Percentiles rank a stretch among this genome's conserved stretches.
phyloP scores from a whole-genome alignment of 768 basidiomycete genomes.

The Hortiboletus campestris region DNA sequence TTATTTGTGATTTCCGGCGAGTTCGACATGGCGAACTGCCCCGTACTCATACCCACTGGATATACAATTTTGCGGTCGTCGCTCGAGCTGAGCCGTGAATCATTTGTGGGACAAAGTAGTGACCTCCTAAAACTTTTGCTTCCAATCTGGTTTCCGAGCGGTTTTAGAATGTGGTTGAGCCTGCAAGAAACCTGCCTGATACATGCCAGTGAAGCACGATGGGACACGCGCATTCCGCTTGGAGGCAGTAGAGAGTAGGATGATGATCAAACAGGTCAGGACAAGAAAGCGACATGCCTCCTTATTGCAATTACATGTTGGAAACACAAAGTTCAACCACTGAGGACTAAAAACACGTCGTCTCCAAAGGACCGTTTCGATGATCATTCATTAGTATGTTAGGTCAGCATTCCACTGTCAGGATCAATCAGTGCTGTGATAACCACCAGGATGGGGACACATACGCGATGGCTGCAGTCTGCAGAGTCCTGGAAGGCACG shows the following conservation, averaged over 20 bases:
- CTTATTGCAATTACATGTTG: not conserved
- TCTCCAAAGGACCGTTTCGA: not conserved
- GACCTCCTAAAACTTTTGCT: no score
- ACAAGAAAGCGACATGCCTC: not conserved
- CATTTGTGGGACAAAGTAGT: not conserved
- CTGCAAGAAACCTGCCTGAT: not conserved
- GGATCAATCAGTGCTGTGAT: slow-evolving; percentile 16
- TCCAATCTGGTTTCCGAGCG: not conserved
- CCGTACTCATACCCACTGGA: not conserved
- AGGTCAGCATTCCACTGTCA: slow-evolving; percentile 47
- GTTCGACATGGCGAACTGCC: not conserved
- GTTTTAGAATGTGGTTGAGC: not conserved
- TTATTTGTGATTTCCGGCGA: not conserved
- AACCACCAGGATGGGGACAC: slow-evolving; percentile 22
- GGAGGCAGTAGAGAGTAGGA: no score
- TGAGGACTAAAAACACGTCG: not conserved
- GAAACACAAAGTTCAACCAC: not conserved
- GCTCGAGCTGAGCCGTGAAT: not conserved
- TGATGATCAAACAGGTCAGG: not conserved
- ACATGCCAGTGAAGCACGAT: not conserved
- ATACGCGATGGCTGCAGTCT: slow-evolving; percentile 58
- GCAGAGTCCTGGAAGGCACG: slow-evolving; percentile 39
- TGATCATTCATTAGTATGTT: slow-evolving; percentile 21
- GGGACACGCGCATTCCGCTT: not conserved
- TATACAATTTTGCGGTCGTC: not conserved